Base-by-base conservation (phyloP, 2,329 filamentous ascomycete genomes). In the Diaporthe vexans region DNA sequence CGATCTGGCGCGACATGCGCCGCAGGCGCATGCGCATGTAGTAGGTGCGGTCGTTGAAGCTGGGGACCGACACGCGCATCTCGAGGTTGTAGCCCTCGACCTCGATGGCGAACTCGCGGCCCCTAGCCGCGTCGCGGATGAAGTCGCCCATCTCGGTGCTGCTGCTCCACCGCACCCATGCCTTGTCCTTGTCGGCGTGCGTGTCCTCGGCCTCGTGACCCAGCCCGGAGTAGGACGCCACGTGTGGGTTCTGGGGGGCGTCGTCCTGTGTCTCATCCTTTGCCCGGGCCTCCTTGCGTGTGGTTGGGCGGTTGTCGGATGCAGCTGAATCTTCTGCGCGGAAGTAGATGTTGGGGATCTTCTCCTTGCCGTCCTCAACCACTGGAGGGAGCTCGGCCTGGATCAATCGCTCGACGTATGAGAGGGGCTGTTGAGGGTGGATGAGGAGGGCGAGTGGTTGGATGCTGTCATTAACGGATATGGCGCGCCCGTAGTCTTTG, bases 91-190 rank as follows among this genome's bases (percentile, higher is more conserved):
- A 84, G 0, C 94, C 94, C 80, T 97, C 93, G 73, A 98, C 94
- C 71, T 93, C 91, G 57, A 98, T 91, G 4, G 93, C 91, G 80
- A 98, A 98, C 80, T 97, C 94, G 72, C 94, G 91, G 0, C 94
- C 94, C 4, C 94, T 88, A 0, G 95, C 94, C 0, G 95, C 95
- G 81, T 98, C 95, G 11, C 95, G 91, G 77, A 98, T 97, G 80
- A 98, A 98, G 84, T 98, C 95, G 13, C 95, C 95, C 43, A 98
- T 93, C 81, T 98, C 95, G 0, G 95, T 98, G 40, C 92, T 94
- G 56, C 92, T 91, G 58, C 93, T 95, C 95, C 95, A 98, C 40
- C 95, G 92, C 3, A 98, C 94, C 85, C 96, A 97, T 19, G 57
- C 48, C 24, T 61, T 72, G 46, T 68, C 71, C 26, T 72, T 58